Percentiles rank a stretch among this genome's conserved stretches.
Conservation (phyloP, 441 rosid genomes). For the Aleurites moluccanus region DNA sequence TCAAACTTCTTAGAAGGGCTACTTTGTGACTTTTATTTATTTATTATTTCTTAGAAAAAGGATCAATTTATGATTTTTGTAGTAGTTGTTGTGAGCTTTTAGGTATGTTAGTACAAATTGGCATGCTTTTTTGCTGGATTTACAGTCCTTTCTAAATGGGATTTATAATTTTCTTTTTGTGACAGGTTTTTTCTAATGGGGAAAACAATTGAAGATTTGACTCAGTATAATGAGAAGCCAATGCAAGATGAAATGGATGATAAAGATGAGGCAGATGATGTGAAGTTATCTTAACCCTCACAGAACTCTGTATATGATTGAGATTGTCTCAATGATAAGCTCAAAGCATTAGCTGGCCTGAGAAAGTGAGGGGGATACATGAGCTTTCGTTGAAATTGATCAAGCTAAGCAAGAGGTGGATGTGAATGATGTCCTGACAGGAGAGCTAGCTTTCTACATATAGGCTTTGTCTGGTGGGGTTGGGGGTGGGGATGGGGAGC, state of each 20-base stretch:
- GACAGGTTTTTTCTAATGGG: conserved; percentile 33
- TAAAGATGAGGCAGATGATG: conserved; percentile 50
- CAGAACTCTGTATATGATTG: conserved; percentile 53
- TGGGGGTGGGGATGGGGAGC: too few relatives aligned
- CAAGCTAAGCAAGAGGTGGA: conserved; percentile 50
- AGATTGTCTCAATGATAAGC: conserved; percentile 68
- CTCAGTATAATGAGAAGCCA: conserved; percentile 35
- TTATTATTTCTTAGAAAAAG: background rate
- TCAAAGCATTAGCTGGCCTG: conserved; percentile 81
- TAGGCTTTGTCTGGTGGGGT: too few relatives aligned
- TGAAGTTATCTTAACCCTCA: conserved; percentile 57
- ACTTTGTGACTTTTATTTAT: background rate
- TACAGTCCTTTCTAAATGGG: background rate
- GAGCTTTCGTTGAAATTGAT: conserved; percentile 59
- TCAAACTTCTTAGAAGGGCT: background rate
- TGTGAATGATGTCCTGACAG: conserved; percentile 75
- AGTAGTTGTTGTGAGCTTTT: background rate
- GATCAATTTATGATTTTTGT: too few relatives aligned
- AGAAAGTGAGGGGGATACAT: conserved; percentile 63
- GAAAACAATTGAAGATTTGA: conserved; percentile 7
- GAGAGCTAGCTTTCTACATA: conserved; percentile 73
- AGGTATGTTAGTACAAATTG: background rate
- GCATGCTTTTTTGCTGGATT: background rate
- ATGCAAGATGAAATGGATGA: conserved; percentile 41
- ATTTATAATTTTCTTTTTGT: background rate